Conservation (phyloP, 192 early-diverging fungal genomes). For the Jimgerdemannia flammicorona region DNA sequence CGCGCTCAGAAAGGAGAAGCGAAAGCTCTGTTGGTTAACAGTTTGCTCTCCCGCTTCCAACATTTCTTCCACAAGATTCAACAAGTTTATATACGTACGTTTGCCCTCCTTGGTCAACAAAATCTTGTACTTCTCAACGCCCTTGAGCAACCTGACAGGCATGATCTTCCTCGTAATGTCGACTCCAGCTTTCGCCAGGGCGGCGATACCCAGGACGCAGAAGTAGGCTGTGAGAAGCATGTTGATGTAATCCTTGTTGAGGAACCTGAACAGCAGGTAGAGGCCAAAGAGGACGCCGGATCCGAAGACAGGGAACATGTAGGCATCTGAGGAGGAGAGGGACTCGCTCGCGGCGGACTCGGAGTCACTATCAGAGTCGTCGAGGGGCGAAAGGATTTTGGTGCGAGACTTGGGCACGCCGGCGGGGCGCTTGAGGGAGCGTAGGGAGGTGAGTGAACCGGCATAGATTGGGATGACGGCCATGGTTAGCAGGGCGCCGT, state of each 20-base stretch:
- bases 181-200: constrained; percentile 60
- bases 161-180: constrained; percentile 43
- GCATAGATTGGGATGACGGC: constrained; percentile 84
- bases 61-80: neutral
- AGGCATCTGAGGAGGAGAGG: constrained; percentile 84
- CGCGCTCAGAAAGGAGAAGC: too few relatives aligned
- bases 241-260: constrained; percentile 85
- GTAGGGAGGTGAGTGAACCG: constrained; percentile 72
- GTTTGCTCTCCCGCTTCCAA: too few relatives aligned
- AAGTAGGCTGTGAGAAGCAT: constrained; percentile 83
- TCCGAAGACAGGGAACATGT: constrained; percentile 91
- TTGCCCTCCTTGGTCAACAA: constrained; percentile 62
- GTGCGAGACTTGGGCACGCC: constrained; percentile 9
- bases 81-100: constrained; percentile 33
- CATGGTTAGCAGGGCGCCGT: constrained; percentile 80
- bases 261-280: constrained; percentile 84
- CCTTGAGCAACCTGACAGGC: constrained; percentile 36
- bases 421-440: constrained; percentile 20
- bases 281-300: constrained; percentile 76
- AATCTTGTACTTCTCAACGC: constrained; percentile 72
- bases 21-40: too few relatives aligned
- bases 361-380: constrained; percentile 61
- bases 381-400: constrained; percentile 24
- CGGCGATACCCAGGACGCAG: constrained; percentile 75
- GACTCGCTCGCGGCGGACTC: constrained; percentile 61